Evolutionary conservation across 2,329 filamentous ascomycete species (phyloP).

Genomic region (Balansia obtecta): DNA sequence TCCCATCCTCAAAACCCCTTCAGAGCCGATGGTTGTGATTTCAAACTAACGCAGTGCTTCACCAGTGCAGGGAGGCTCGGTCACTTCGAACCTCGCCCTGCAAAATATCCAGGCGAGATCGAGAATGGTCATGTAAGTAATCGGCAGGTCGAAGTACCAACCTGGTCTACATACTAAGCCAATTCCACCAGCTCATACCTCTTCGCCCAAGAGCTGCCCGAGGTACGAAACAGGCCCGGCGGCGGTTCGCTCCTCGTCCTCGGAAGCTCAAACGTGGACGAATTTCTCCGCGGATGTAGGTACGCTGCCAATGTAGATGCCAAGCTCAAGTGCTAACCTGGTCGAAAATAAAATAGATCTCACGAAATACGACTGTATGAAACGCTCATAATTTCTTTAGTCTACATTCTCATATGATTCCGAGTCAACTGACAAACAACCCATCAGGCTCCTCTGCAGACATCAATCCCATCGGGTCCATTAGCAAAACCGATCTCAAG

Average conservation of each 20-base stretch:
- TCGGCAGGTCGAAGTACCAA: not conserved
- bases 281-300: slow-evolving; percentile 10
- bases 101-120: slow-evolving; percentile 33
- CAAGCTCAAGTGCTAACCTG: not conserved
- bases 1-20: no score
- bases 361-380: slow-evolving; percentile 23
- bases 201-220: slow-evolving; percentile 30
- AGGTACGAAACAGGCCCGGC: slow-evolving; percentile 11
- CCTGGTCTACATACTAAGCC: not conserved
- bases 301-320: not conserved
- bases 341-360: slow-evolving; percentile 3
- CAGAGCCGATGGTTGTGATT: not conserved
- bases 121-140: not conserved
- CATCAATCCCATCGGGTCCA: slow-evolving; percentile 14
- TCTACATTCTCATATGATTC: not conserved
- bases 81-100: slow-evolving; percentile 47
- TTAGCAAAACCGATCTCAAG: slow-evolving; percentile 50
- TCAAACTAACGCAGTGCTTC: not conserved
- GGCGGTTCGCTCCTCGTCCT: slow-evolving; percentile 16
- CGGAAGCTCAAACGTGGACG: slow-evolving; percentile 17
- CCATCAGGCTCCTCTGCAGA: slow-evolving; percentile 27
- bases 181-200: slow-evolving; percentile 16
- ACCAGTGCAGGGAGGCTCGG: slow-evolving; percentile 39
- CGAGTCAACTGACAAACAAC: not conserved
- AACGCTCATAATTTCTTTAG: not conserved